A percentile compares a stretch with the other conserved stretches of the same genome.
Conservation (phyloP, 73 alveolate genomes). For the Symbiodinium pilosum region DNA sequence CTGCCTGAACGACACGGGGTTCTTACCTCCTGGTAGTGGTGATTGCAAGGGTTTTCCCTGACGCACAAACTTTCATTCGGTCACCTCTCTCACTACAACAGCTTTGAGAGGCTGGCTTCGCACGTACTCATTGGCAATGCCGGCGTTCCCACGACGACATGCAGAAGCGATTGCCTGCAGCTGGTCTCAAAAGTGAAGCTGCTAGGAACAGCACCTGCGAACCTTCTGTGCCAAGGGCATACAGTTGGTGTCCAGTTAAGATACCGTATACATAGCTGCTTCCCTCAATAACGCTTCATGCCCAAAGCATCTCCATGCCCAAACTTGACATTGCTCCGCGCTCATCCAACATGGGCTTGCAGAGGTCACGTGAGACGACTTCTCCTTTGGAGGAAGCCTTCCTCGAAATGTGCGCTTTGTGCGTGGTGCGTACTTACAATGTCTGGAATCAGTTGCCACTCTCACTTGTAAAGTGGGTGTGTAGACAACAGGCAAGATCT, state of each 20-base stretch:
- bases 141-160: background rate
- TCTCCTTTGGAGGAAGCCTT: background rate
- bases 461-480: too few relatives aligned
- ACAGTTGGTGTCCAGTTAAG: background rate
- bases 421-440: background rate
- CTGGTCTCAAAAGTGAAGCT: too few relatives aligned
- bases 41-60: too few relatives aligned
- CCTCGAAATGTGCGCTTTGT: background rate
- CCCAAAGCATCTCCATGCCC: too few relatives aligned
- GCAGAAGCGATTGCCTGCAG: conserved; percentile 13
- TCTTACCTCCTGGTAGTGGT: too few relatives aligned
- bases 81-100: too few relatives aligned
- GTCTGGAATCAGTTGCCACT: background rate
- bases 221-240: background rate
- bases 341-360: background rate
- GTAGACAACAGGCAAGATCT: too few relatives aligned
- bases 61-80: too few relatives aligned
- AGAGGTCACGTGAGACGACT: background rate
- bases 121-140: background rate
- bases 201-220: background rate
- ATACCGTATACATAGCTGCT: too few relatives aligned
- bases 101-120: background rate
- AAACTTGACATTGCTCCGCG: too few relatives aligned
- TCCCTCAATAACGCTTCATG: too few relatives aligned
- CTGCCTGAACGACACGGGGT: too few relatives aligned